Base-by-base conservation (phyloP, 2,329 filamentous ascomycete species). In the Trichoderma atrobrunneum region DNA sequence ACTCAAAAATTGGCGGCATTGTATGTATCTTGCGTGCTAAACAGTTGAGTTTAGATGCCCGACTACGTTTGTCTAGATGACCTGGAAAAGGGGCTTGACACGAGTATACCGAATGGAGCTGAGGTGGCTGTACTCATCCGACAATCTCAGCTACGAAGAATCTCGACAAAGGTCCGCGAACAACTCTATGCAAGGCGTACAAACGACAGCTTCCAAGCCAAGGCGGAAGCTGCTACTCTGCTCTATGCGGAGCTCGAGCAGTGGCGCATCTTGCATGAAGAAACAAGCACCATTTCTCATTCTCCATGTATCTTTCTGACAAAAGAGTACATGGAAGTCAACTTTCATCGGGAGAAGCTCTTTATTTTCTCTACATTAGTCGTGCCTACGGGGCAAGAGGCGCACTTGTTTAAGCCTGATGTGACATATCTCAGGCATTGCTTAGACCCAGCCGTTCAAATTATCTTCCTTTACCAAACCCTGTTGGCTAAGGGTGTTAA, bases 321-420 rank as follows among this genome's bases (percentile, higher is more conserved):
- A 12, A 65, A 21, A 26, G 69, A 71, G 34, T 71, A 71, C 18
- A 71, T 71, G 69, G 69, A 65, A 24, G 69, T 71, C 7, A 71
- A 71, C 28, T 71, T 64, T 59, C 34, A 65, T 30, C 61, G 69
- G 12, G 69, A 71, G 54, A 71, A 57, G 28, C 62, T 71, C 24
- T 71, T 71, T 28, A 71, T 71, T 34, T 71, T 59, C 54, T 71
- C 69, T 43, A 57, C 69, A 4, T 54, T 71, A 11, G 69, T 71
- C 12, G 69, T 71, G 3, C 69, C 69, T 12, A 65, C 69, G 14
- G 69, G 54, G n/a, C 48, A 63, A 3, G 69, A 71, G 51, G 48
- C 56, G 5, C 61, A 66, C 14, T 43, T 51, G 6, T 71, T 66
- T 11, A 65, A 28, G n/a, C 69, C 69, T 36, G 34, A 71, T 24